These are phyloP conservation scores for Aspergillus japonicus DNA, from an alignment of 2,329 filamentous ascomycete genomes.

Conservation along the genomic window DNA sequence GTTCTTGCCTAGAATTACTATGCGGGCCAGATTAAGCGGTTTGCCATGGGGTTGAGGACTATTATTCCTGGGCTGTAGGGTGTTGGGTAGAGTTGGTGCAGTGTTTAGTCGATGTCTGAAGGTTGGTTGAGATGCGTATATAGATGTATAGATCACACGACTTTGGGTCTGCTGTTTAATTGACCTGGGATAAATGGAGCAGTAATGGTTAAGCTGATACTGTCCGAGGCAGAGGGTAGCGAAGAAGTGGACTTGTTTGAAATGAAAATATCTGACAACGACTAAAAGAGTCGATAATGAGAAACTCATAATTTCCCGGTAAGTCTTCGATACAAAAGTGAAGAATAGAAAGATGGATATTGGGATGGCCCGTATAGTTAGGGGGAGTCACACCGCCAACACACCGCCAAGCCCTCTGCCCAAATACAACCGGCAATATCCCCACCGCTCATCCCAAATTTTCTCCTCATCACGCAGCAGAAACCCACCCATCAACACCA, in stretches of 20 bases:
- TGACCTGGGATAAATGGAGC: too few relatives aligned
- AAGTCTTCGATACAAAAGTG: too few relatives aligned
- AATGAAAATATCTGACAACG: too few relatives aligned
- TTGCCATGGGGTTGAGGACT: constrained; percentile 25
- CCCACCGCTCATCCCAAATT: constrained; percentile 1
- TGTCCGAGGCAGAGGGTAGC: too few relatives aligned
- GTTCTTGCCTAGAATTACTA: constrained; percentile 23
- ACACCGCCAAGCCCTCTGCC: background rate
- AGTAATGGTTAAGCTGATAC: too few relatives aligned
- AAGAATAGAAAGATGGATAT: too few relatives aligned
- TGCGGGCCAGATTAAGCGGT: constrained; percentile 27
- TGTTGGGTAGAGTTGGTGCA: background rate
- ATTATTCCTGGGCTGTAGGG: constrained; percentile 9
- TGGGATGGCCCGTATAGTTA: too few relatives aligned
- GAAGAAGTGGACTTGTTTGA: too few relatives aligned
- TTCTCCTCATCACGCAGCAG: background rate
- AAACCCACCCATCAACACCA: background rate
- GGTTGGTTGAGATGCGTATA: background rate
- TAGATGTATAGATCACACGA: background rate
- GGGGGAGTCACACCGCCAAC: background rate
- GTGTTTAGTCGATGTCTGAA: background rate
- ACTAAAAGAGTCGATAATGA: too few relatives aligned
- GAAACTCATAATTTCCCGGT: too few relatives aligned
- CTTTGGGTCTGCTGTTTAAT: too few relatives aligned
- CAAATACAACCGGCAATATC: background rate